phyloP scores from a whole-genome alignment of 169 alveolate genomes.

The Plasmodium coatneyi region DNA sequence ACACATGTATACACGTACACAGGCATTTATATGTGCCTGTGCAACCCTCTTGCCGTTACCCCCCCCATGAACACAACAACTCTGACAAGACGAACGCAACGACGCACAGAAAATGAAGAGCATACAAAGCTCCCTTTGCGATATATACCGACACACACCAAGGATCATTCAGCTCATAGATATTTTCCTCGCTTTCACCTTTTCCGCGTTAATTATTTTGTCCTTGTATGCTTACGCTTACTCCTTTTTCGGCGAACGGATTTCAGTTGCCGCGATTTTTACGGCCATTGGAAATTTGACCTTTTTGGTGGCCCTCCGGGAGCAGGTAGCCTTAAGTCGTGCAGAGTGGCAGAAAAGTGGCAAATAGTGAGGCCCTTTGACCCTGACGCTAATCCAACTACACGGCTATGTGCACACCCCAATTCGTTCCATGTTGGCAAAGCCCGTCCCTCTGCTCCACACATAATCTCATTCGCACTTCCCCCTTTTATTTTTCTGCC shows the following conservation, averaged over 20 bases:
- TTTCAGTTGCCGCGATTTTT: slow-evolving; percentile 49
- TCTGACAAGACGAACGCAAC: not conserved
- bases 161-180: slow-evolving; percentile 35
- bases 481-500: not conserved
- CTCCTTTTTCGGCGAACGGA: slow-evolving; percentile 27
- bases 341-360: not conserved
- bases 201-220: slow-evolving; percentile 41
- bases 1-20: not conserved
- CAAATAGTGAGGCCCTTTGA: not conserved
- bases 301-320: slow-evolving; percentile 50
- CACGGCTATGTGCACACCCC: not conserved
- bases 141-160: slow-evolving; percentile 7
- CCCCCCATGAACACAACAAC: not conserved
- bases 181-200: slow-evolving; percentile 16
- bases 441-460: not conserved
- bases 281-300: slow-evolving; percentile 66
- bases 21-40: not conserved
- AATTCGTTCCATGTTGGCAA: not conserved
- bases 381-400: not conserved
- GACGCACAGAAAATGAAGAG: slow-evolving; percentile 26
- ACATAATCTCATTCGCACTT: too few species aligned
- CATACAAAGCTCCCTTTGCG: not conserved
- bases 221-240: slow-evolving; percentile 5
- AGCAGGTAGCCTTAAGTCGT: slow-evolving; percentile 28
- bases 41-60: not conserved